Conservation (phyloP, 495 filamentous ascomycete genomes). For the Penicillium malachiteum region DNA sequence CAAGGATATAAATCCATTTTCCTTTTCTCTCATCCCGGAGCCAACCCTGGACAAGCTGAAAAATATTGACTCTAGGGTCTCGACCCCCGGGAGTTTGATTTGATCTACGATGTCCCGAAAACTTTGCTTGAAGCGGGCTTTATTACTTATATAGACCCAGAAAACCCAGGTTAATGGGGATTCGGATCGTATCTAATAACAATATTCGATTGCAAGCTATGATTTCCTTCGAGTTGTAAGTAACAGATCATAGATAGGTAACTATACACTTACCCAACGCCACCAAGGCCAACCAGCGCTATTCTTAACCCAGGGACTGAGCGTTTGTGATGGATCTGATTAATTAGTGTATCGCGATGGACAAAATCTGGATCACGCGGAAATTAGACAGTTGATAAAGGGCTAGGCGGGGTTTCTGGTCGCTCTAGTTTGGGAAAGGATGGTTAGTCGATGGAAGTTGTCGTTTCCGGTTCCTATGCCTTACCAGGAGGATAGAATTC, state of each 20-base stretch:
- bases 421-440: neutral
- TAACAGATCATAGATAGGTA: neutral
- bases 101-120: slow-evolving; percentile 38
- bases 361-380: slow-evolving; percentile 33
- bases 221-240: slow-evolving; percentile 29
- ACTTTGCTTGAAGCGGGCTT: slow-evolving; percentile 36
- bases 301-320: slow-evolving; percentile 19
- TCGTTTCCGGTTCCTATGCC: neutral
- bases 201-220: slow-evolving; percentile 39
- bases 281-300: slow-evolving; percentile 24
- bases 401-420: slow-evolving; percentile 16
- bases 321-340: slow-evolving; percentile 23
- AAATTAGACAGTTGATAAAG: slow-evolving; percentile 27
- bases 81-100: slow-evolving; percentile 33
- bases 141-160: slow-evolving; percentile 47
- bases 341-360: slow-evolving; percentile 18
- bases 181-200: slow-evolving; percentile 29
- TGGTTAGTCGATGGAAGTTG: neutral
- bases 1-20: slow-evolving; percentile 6
- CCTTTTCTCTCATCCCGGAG: slow-evolving; percentile 13
- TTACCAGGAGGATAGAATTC: neutral
- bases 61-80: slow-evolving; percentile 38
- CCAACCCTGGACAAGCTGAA: slow-evolving; percentile 38
- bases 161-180: slow-evolving; percentile 47
- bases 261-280: slow-evolving; percentile 1